Evolutionary conservation across 73 alveolate species (phyloP), one percentile per base, ranked within the genome.

Genomic region (Paraurostyla sp.): DNA sequence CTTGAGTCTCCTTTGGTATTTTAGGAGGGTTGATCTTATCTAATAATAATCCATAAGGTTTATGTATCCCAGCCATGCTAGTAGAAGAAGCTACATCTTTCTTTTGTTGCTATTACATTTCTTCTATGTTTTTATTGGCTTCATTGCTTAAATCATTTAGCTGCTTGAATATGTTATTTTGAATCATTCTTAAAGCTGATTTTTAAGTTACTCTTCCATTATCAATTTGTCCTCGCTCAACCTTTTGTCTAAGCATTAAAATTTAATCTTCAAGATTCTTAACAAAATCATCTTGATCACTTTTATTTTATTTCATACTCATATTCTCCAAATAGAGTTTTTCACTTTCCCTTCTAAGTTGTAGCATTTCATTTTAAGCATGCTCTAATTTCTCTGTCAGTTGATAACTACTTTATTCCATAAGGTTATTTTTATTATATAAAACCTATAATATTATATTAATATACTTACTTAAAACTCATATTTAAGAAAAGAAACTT

Each of bases 61-160:
- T 73, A n/a, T 73, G 86, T 6, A 73, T n/a, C 0, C 71, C 71
- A 2, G 65, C 71, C 11, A 73, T 0, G 2, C 25, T 25, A 13
- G 86, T 73, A 2, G 23, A 18, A 30, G 51, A 48, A 46, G 86
- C 56, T 15, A 25, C 86, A 48, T 73, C 86, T 73, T 46, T 73
- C 6, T 13, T 6, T 2, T 73, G 50, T 46, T 45, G 7, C 23
- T 73, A 45, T 29, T 73, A 29, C 86, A 73, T 73, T 4, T 49
- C 71, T 3, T 40, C 6, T 4, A 73, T 71, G 30, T 73, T 73
- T 36, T 73, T 73, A 2, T 43, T 23, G 1, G 86, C 86, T 73
- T 73, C 86, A 48, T 73, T 49, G 16, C 86, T 36, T 25, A 73
- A 50, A 48, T 48, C 65, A 73, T 73, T 73, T 7, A 73, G 71